These are phyloP conservation scores for Lasiodiplodia sp. DNA, from an alignment of 2,329 filamentous ascomycete genomes.

Conservation along the genomic window DNA sequence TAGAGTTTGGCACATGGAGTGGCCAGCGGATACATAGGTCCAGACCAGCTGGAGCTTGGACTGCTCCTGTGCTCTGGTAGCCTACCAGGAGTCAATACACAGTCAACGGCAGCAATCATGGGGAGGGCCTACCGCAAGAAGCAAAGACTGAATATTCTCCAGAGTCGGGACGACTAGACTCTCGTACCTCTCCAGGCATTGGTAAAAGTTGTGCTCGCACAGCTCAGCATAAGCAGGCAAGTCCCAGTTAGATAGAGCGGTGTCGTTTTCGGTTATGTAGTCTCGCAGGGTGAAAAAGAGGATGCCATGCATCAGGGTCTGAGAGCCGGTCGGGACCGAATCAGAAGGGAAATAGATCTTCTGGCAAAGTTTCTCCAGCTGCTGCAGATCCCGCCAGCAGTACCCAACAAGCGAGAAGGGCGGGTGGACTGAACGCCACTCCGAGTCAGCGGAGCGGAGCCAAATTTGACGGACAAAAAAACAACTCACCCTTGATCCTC, in stretches of 20 bases:
- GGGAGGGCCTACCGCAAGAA: constrained; percentile 36
- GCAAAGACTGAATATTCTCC: constrained; percentile 47
- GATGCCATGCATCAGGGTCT: constrained; percentile 49
- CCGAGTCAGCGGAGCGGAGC: neutral
- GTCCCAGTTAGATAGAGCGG: constrained; percentile 36
- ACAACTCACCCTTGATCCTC: constrained; percentile 39
- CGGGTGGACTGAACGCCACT: neutral
- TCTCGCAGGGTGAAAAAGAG: constrained; percentile 50
- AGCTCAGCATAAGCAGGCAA: constrained; percentile 42
- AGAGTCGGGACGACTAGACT: constrained; percentile 37
- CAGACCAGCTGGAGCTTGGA: constrained; percentile 35
- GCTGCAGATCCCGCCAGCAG: constrained; percentile 2
- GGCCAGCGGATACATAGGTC: constrained; percentile 24
- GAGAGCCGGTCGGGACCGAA: constrained; percentile 49
- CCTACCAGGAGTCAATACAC: constrained; percentile 16
- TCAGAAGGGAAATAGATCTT: constrained; percentile 53
- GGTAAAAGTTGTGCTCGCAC: constrained; percentile 55
- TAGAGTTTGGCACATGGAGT: constrained; percentile 41
- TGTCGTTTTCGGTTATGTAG: constrained; percentile 35
- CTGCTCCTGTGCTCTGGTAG: constrained; percentile 43
- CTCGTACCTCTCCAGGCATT: constrained; percentile 43
- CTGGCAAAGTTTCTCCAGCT: constrained; percentile 40
- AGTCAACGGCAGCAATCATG: neutral
- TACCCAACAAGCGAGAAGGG: constrained; percentile 17
- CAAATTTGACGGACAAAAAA: constrained; percentile 15